A percentile compares a stretch with the other conserved stretches of the same genome.
Evolutionary conservation across 345 rosid species (phyloP).

Genomic region (Eucalyptus cloeziana): DNA sequence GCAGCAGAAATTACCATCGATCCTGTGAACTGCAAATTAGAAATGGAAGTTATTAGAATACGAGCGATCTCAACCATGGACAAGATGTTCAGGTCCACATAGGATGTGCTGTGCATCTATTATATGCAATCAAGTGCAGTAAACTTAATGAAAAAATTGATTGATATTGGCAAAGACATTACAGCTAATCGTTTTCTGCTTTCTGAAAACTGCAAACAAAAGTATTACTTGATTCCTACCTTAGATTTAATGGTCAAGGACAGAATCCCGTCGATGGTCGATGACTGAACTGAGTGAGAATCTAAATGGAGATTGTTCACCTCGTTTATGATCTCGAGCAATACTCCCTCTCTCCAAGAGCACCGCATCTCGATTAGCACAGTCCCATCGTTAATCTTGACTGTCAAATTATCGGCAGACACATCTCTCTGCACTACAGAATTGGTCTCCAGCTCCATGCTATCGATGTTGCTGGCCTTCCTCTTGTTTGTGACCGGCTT

Average conservation of each 20-base stretch:
- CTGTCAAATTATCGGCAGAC: slow-evolving; percentile 22
- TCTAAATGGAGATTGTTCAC: slow-evolving; percentile 52
- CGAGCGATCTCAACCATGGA: not conserved
- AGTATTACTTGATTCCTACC: slow-evolving; percentile 23
- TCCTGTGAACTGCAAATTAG: slow-evolving; percentile 51
- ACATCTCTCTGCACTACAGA: not conserved
- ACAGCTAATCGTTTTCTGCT: not conserved
- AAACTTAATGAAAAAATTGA: not conserved
- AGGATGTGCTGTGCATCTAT: not conserved
- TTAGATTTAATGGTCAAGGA: slow-evolving; percentile 50
- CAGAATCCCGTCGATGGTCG: slow-evolving; percentile 48
- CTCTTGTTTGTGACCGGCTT: slow-evolving; percentile 35
- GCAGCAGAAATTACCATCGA: slow-evolving; percentile 16
- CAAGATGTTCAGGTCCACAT: not conserved
- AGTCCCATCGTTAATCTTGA: slow-evolving; percentile 30
- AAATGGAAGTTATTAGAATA: not conserved
- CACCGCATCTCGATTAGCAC: slow-evolving; percentile 64
- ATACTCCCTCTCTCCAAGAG: slow-evolving; percentile 74
- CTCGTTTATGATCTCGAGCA: slow-evolving; percentile 70
- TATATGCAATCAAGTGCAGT: not conserved
- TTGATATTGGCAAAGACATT: not conserved
- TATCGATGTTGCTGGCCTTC: slow-evolving; percentile 34
- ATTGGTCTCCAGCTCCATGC: slow-evolving; percentile 25
- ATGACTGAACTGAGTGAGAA: slow-evolving; percentile 68
- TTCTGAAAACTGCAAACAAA: not conserved